phyloP scores from a whole-genome alignment of 805 yeast genomes.

The Saccharomycopsis babjevae region DNA sequence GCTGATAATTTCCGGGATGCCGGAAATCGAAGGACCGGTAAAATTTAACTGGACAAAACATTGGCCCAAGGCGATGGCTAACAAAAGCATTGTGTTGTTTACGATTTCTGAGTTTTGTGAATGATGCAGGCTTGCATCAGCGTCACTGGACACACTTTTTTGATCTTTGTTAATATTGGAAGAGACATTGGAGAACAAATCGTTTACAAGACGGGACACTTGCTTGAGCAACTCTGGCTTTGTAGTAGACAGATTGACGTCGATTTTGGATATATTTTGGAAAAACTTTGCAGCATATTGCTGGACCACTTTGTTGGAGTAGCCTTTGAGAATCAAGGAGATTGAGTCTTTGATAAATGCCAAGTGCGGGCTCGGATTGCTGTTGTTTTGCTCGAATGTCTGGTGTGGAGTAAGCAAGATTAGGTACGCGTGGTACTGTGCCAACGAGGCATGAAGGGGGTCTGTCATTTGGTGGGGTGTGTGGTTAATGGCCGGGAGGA shows the following conservation, averaged over 20 bases:
- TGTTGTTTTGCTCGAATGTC: conserved; percentile 1
- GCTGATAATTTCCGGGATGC: conserved; percentile 4
- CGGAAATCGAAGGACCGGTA: conserved; percentile 63
- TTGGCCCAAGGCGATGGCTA: conserved; percentile 56
- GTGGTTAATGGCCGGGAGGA: too few species aligned
- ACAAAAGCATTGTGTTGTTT: conserved; percentile 2
- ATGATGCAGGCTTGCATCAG: background rate
- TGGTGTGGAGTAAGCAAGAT: conserved; percentile 7
- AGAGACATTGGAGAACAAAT: background rate
- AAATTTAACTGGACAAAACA: conserved; percentile 64
- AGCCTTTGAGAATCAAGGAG: conserved; percentile 19
- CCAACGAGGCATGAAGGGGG: background rate
- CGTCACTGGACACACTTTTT: background rate
- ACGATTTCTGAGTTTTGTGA: background rate
- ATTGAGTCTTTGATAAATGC: conserved; percentile 3
- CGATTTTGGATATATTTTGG: conserved; percentile 11
- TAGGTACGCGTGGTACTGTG: conserved; percentile 1
- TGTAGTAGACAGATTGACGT: background rate
- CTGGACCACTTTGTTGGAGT: conserved; percentile 17
- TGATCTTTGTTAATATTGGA: background rate
- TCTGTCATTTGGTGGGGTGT: too few species aligned
- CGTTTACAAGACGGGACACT: background rate
- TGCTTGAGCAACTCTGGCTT: background rate
- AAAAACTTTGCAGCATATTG: background rate
- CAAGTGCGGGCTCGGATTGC: conserved; percentile 14